Evolutionary conservation across 2,329 filamentous ascomycete genomes (phyloP).

Genomic region (Nemania sp.): DNA sequence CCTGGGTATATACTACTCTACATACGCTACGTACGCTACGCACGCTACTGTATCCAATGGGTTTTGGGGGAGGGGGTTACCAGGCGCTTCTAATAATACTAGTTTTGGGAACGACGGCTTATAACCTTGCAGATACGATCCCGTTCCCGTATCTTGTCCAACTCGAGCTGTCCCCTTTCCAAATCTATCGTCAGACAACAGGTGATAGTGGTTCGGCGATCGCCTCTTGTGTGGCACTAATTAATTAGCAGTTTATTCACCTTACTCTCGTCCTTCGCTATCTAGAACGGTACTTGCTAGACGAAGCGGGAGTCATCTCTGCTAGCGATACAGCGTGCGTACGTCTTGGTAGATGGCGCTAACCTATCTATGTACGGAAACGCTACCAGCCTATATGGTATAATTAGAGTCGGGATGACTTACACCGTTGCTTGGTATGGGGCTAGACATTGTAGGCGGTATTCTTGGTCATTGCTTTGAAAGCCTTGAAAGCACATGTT

Average conservation of each 20-base stretch:
- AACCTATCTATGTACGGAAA: too few relatives aligned
- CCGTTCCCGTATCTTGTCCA: conserved; percentile 40
- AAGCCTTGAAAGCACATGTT: conserved; percentile 21
- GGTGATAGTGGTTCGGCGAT: conserved; percentile 37
- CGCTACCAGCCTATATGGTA: background rate
- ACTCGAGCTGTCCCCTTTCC: conserved; percentile 32
- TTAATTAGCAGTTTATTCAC: conserved; percentile 19
- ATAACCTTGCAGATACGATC: conserved; percentile 38
- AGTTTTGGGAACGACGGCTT: conserved; percentile 16
- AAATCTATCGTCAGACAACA: conserved; percentile 38
- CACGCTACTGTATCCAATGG: conserved; percentile 1
- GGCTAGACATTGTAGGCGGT: background rate
- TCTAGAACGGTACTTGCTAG: conserved; percentile 13
- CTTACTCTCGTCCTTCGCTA: conserved; percentile 15
- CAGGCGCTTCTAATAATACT: conserved; percentile 28
- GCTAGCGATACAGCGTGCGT: background rate
- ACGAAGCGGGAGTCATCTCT: conserved; percentile 18
- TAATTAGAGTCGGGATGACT: conserved; percentile 7
- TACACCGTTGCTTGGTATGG: background rate
- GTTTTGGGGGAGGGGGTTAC: conserved; percentile 9
- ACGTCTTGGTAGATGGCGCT: background rate
- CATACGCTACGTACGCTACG: too few relatives aligned
- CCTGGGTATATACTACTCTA: background rate
- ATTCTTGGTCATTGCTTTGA: conserved; percentile 32
- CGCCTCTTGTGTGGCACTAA: conserved; percentile 30